A percentile compares a stretch with the other conserved stretches of the same genome.
phyloP scores from a whole-genome alignment of 345 rosid genomes.

The Eutrema japonicum region DNA sequence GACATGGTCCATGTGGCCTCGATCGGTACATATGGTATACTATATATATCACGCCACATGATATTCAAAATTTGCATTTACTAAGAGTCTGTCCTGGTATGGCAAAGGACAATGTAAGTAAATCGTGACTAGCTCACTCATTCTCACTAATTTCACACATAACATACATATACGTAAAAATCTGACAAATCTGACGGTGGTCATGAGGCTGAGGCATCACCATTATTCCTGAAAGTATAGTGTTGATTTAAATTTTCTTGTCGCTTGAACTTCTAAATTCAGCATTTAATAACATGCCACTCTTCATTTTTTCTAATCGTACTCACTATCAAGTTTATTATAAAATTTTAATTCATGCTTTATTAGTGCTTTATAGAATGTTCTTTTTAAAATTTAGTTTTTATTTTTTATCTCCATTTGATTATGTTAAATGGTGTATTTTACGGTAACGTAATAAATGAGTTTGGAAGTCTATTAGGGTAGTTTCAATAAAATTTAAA shows the following conservation, averaged over 20 bases:
- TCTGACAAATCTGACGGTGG: neutral
- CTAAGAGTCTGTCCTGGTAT: constrained; percentile 5
- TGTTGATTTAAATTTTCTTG: neutral
- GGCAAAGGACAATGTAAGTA: constrained; percentile 17
- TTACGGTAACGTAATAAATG: neutral
- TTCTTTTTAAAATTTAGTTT: neutral
- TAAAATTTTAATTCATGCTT: neutral
- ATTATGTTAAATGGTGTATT: neutral
- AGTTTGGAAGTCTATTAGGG: no score
- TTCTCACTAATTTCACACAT: neutral
- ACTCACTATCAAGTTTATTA: neutral
- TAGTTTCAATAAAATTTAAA: neutral
- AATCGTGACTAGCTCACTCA: constrained; percentile 23
- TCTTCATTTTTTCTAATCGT: neutral
- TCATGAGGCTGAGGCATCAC: constrained; percentile 21
- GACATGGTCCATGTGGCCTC: constrained; percentile 32
- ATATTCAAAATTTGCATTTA: constrained; percentile 16
- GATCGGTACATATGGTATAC: no score
- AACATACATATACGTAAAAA: neutral
- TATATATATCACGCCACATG: constrained; percentile 1
- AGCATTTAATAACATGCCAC: neutral
- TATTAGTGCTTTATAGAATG: neutral
- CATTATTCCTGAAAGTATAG: neutral
- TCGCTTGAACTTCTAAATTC: neutral
- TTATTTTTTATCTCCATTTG: neutral